A percentile compares a stretch with the other conserved stretches of the same genome.
phyloP scores from a whole-genome alignment of 164 flowering plant genomes.

The Chloranthus sessilifolius region DNA sequence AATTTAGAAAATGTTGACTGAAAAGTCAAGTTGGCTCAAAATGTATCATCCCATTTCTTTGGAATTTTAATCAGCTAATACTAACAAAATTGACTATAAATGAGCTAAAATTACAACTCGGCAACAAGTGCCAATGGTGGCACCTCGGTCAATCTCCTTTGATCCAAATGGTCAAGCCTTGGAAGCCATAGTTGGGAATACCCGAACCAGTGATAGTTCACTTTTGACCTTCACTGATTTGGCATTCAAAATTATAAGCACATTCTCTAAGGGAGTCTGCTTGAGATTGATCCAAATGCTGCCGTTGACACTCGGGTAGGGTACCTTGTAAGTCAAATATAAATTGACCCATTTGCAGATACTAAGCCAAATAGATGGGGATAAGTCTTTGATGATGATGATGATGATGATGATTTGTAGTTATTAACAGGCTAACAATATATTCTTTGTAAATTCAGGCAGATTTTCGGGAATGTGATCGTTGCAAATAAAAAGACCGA shows the following conservation, averaged over 20 bases:
- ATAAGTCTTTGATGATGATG: neutral
- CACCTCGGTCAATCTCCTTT: neutral
- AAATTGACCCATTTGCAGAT: no score
- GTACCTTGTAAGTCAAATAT: neutral
- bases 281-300: neutral
- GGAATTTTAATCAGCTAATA: neutral
- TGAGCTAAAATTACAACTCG: neutral
- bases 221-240: no score
- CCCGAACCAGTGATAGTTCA: no score
- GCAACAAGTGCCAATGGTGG: neutral
- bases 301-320: neutral
- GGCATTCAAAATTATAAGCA: no score
- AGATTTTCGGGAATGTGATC: conserved; percentile 2
- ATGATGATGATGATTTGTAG: neutral
- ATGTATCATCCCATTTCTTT: neutral
- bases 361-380: no score
- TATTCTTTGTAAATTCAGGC: conserved; percentile 2
- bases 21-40: neutral
- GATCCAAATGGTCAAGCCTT: neutral
- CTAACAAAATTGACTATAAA: neutral
- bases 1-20: neutral
- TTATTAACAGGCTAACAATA: neutral
- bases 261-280: no score
- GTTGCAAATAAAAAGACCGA: conserved; percentile 6
- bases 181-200: no score